Evolutionary conservation across 2,329 filamentous ascomycete genomes (phyloP), one percentile per base, ranked within the genome.

Genomic region (Diplodia seriata): DNA sequence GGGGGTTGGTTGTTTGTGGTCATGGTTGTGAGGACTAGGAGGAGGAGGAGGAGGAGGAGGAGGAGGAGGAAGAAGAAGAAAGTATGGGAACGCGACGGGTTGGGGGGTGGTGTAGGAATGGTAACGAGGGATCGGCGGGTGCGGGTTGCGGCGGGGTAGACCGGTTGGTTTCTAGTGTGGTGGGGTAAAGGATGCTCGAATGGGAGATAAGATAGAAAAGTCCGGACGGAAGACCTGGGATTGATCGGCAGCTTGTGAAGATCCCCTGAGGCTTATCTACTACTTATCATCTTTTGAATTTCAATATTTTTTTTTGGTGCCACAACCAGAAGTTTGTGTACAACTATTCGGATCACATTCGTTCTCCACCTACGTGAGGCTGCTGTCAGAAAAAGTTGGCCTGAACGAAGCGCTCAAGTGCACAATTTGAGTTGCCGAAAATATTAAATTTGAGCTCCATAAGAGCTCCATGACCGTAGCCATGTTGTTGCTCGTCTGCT

Each of bases 371-470:
- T 3, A 11, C 11, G 1, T 1, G 11, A 11, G n/a, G n/a, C 18
- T 47, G 12, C n/a, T 47, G n/a, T n/a, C 8, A 47, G 43, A n/a
- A 12, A n/a, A 18, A 47, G 18, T 18, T 9, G 40, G 18, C 40
- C 40, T 8, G 18, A 8, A 8, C n/a, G n/a, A 47, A 47, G 18
- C 2, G 43, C 20, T n/a, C 18, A 47, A 47, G 18, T 43, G 43
- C 43, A 11, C 1, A 18, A 20, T 47, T 33, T 14, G 4, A 38
- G 31, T 31, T 18, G 23, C 18, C 29, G 47, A 63, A 51, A 51
- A 51, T 33, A 63, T 51, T 63, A 63, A 26, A 49, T 63, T 63
- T 63, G 29, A 55, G 54, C 33, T 20, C 36, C 20, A 31, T 63
- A 20, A 51, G 36, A 51, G n/a, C 31, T 18, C 14, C 26, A 63